Base-by-base conservation (phyloP, 257 asterid genomes). In the Ligustrum vulgare region DNA sequence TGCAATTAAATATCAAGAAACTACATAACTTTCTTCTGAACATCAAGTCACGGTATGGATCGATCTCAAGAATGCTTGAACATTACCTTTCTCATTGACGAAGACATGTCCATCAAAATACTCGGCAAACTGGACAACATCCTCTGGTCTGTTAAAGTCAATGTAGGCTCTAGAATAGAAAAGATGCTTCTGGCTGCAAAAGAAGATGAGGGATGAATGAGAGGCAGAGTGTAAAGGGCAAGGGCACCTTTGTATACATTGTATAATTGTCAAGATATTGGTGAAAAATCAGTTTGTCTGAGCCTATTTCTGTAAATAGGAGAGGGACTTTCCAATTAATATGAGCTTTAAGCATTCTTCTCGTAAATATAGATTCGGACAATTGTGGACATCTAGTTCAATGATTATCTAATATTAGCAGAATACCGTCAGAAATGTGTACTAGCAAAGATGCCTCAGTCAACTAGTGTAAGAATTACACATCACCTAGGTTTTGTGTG, bases 81-180 rank as follows among this genome's bases (percentile, higher is more conserved):
- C 36, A 70, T 78, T 87, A 95, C 99, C 99, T 85, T 93, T 95
- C 85, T 95, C 99, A 35, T 91, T 95, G 77, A 95, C 99, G 79
- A 95, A 95, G 71, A 91, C 90, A 78, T 95, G 99, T 71, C 94
- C 98, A 72, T 87, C 89, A 79, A 93, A 95, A 78, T 87, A 93
- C 84, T 90, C 98, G 0, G 98, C 97, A 75, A 95, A 93, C 86
- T 93, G 97, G 70, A 95, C 76, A 77, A 93, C 98, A 79, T 95
- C 99, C 49, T 88, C 98, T 25, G 94, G 87, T 78, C 70, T 85
- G 80, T 88, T 87, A 71, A 95, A 95, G 82, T 90, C 91, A 35
- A 93, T 82, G 83, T 89, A 91, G 63, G 98, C 97, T 88, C 94
- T 90, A 47, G 98, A 85, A 77, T 89, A 82, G 39, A 70, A 78